Percentiles rank a stretch among this genome's conserved stretches.
Evolutionary conservation across 2,329 filamentous ascomycete species (phyloP).

Genomic region (Diaporthe citri): DNA sequence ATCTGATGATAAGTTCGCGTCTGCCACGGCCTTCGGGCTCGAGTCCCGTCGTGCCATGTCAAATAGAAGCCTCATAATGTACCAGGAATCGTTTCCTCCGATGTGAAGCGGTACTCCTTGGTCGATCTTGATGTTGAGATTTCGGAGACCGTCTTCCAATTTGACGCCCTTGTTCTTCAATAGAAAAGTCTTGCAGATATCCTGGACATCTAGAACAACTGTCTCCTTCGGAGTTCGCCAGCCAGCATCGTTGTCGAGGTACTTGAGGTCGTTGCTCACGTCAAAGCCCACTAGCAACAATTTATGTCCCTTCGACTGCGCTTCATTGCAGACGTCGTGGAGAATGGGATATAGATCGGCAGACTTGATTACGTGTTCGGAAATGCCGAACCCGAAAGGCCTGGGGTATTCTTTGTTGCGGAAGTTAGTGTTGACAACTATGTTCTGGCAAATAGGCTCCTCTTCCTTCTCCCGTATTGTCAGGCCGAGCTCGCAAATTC

Average conservation of each 20-base stretch:
- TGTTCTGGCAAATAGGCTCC: background rate
- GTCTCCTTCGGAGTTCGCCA: background rate
- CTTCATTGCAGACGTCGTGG: background rate
- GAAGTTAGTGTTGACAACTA: background rate
- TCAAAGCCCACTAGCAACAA: background rate
- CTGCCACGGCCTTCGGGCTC: too few relatives aligned
- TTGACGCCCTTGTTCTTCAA: background rate
- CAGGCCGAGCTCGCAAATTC: background rate
- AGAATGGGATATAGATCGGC: background rate
- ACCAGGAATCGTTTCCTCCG: background rate
- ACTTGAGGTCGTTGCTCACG: background rate
- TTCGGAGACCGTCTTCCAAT: background rate
- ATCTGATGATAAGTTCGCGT: too few relatives aligned
- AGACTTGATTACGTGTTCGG: background rate
- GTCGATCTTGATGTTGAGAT: background rate
- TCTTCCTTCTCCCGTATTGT: background rate
- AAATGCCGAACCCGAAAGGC: background rate
- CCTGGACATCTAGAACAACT: background rate
- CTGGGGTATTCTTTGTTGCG: background rate
- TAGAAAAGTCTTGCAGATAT: background rate
- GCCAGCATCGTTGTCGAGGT: background rate
- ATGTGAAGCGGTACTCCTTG: background rate
- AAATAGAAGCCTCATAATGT: background rate
- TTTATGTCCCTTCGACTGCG: background rate
- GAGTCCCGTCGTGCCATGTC: background rate